Percentiles rank a stretch among this genome's conserved stretches.
Conservation (phyloP, 2,329 filamentous ascomycete species). For the Tolypocladium nubicola region DNA sequence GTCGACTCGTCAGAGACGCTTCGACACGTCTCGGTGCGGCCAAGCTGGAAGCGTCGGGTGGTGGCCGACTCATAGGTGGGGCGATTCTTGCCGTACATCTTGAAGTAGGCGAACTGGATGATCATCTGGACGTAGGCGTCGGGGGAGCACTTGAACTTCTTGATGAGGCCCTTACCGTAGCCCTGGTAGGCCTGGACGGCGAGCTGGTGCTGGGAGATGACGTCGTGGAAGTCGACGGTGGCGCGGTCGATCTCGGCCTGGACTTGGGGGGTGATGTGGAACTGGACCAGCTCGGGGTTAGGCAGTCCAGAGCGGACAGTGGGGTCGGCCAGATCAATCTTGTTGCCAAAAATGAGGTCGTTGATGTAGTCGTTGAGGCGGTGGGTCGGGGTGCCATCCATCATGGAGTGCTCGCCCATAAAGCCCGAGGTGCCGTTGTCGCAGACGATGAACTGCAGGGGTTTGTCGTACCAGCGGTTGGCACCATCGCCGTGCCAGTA, state of each 20-base stretch:
- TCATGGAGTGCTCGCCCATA: conserved; percentile 99
- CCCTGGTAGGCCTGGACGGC: conserved; percentile 92
- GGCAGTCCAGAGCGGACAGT: conserved; percentile 71
- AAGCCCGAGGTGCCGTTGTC: conserved; percentile 97
- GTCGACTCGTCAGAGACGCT: conserved; percentile 84
- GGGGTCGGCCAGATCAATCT: conserved; percentile 78
- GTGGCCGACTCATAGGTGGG: conserved; percentile 97
- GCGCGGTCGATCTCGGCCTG: conserved; percentile 72
- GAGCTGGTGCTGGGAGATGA: conserved; percentile 83
- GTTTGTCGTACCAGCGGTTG: conserved; percentile 98
- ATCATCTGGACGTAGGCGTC: conserved; percentile 98
- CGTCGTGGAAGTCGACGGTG: conserved; percentile 62
- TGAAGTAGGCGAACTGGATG: conserved; percentile 95
- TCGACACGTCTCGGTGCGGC: conserved; percentile 92
- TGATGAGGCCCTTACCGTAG: conserved; percentile 97
- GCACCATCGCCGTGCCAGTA: conserved; percentile 98
- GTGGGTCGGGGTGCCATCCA: conserved; percentile 98
- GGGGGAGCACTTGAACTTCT: conserved; percentile 97
- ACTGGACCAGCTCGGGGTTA: conserved; percentile 67
- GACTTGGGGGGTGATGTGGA: conserved; percentile 65
- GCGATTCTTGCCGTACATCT: conserved; percentile 97
- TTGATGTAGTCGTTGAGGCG: conserved; percentile 93
- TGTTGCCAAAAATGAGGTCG: conserved; percentile 85
- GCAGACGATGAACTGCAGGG: conserved; percentile 93
- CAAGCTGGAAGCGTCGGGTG: conserved; percentile 89